A percentile compares a stretch with the other conserved stretches of the same genome.
Evolutionary conservation across 306 rosid species (phyloP).

Genomic region (Dalbergia oliveri): DNA sequence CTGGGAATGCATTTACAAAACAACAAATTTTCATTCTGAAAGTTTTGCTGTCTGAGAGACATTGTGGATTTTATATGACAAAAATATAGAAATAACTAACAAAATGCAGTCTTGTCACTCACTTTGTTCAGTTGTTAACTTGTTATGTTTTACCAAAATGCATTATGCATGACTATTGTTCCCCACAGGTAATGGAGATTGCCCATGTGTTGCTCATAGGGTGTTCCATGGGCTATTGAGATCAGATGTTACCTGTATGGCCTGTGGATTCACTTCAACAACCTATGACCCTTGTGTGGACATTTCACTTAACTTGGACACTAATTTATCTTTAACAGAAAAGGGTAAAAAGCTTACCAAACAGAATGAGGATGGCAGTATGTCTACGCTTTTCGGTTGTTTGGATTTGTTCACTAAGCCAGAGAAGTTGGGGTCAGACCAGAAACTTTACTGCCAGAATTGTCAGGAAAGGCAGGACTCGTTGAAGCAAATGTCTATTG

Average conservation of each 20-base stretch:
- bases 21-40: constrained; percentile 10
- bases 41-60: constrained; percentile 1
- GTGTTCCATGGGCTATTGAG: constrained; percentile 84
- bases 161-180: constrained; percentile 40
- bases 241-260: constrained; percentile 92
- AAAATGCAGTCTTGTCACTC: constrained; percentile 25
- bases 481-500: constrained; percentile 82
- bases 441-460: constrained; percentile 82
- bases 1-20: constrained; percentile 25
- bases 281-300: constrained; percentile 90
- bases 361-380: constrained; percentile 55
- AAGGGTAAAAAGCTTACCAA: constrained; percentile 62
- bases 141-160: constrained; percentile 34
- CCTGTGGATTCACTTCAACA: constrained; percentile 92
- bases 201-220: constrained; percentile 87
- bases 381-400: constrained; percentile 77
- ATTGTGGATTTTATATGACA: background rate
- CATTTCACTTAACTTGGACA: constrained; percentile 79
- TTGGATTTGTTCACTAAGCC: constrained; percentile 86
- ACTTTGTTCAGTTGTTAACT: constrained; percentile 20
- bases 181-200: constrained; percentile 69
- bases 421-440: constrained; percentile 94
- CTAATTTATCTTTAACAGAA: constrained; percentile 42
- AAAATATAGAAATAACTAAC: background rate
- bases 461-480: constrained; percentile 79